phyloP scores from a whole-genome alignment of 257 asterid species.

The Solanum sejunctum region DNA sequence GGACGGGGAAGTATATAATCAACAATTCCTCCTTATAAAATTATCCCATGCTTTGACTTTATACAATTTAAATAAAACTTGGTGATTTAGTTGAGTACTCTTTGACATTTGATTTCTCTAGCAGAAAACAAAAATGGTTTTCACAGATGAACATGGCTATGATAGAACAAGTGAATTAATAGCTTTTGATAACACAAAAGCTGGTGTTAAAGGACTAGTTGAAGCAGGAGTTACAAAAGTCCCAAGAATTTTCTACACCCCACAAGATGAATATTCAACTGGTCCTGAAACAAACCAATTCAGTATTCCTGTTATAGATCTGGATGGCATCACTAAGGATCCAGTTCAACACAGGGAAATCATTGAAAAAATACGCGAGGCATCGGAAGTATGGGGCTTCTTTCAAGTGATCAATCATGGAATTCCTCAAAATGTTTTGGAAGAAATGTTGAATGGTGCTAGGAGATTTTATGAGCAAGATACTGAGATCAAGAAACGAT shows the following conservation, averaged over 20 bases:
- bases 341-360: conserved; percentile 8
- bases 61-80: background rate
- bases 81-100: background rate
- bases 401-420: conserved; percentile 45
- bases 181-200: conserved; percentile 32
- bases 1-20: too few relatives aligned
- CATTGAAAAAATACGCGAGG: conserved; percentile 19
- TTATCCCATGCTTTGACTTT: background rate
- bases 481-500: background rate
- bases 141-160: background rate
- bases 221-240: conserved; percentile 30
- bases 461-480: conserved; percentile 13
- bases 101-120: background rate
- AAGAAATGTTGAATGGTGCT: conserved; percentile 16
- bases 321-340: conserved; percentile 7
- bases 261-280: conserved; percentile 5
- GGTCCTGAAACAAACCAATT: background rate
- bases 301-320: conserved; percentile 34
- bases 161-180: conserved; percentile 14
- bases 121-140: background rate
- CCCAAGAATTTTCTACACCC: conserved; percentile 29
- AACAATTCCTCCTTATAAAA: background rate
- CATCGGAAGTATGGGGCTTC: conserved; percentile 34
- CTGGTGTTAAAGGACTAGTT: conserved; percentile 38
- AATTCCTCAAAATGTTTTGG: conserved; percentile 4